Evolutionary conservation across 768 basidiomycete genomes (phyloP), one percentile per base, ranked within the genome.

Genomic region (Pleurotus tuber-regium): DNA sequence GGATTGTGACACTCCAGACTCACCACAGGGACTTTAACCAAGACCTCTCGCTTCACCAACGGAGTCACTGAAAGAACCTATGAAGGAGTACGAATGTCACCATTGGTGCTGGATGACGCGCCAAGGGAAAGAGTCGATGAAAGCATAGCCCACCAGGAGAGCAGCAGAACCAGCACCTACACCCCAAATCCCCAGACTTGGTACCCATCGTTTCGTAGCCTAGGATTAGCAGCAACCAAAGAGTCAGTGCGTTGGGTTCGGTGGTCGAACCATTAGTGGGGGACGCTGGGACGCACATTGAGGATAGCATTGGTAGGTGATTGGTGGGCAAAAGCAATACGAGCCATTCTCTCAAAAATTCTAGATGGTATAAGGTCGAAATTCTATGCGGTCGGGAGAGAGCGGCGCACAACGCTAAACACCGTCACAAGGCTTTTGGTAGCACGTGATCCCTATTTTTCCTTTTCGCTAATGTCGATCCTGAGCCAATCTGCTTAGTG

Each of bases 1-100:
- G n/a, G n/a, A n/a, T n/a, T n/a, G n/a, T n/a, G n/a, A n/a, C n/a
- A n/a, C n/a, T n/a, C n/a, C n/a, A n/a, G n/a, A 29, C 86, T 65
- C 63, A 92, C 91, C 46, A 89, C 61, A 3, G 91, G 91, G 30
- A 88, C 67, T 59, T 91, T 89, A 55, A 79, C 66, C 35, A 93
- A 71, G 54, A 92, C 63, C 62, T 83, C 86, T 35, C 84, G 82
- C 70, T 82, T 86, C 57, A 93, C 86, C 36, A 91, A 75, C n/a
- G 91, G 91, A 1, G 89, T 92, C 42, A 89, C 87, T 4, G 90
- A 92, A 46, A 92, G 76, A 29, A 92, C 57, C 87, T 90, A 61
- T 31, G 51, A 44, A 25, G 23, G 19, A 12, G 14, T 10, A 25
- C 2, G 33, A n/a, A n/a, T n/a, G n/a, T n/a, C n/a, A n/a, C n/a